phyloP scores from a whole-genome alignment of 2,329 filamentous ascomycete genomes.

The Colletotrichum cordylinicola region DNA sequence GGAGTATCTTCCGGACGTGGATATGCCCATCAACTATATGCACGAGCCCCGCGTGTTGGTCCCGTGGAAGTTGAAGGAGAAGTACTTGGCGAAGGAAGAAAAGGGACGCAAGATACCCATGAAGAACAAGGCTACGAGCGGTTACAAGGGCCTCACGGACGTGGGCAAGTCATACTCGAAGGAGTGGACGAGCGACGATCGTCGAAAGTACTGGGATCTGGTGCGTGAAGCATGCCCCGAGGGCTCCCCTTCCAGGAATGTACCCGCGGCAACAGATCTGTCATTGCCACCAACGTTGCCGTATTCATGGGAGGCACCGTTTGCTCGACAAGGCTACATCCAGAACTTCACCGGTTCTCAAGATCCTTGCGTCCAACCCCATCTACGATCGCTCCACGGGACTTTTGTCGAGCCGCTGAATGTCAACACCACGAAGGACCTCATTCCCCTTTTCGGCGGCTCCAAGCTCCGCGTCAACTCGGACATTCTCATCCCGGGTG shows the following conservation, averaged over 20 bases:
- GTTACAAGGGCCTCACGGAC: slow-evolving; percentile 44
- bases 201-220: slow-evolving; percentile 60
- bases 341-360: slow-evolving; percentile 63
- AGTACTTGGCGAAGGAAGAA: slow-evolving; percentile 53
- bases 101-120: slow-evolving; percentile 46
- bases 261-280: slow-evolving; percentile 33
- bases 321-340: slow-evolving; percentile 54
- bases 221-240: slow-evolving; percentile 63
- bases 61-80: slow-evolving; percentile 60
- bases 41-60: slow-evolving; percentile 70
- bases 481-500: slow-evolving; percentile 68
- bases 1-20: slow-evolving; percentile 64
- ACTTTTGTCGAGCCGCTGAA: slow-evolving; percentile 61
- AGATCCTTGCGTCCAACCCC: slow-evolving; percentile 65
- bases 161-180: slow-evolving; percentile 36
- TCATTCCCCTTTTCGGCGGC: slow-evolving; percentile 67
- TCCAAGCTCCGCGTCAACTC: slow-evolving; percentile 69
- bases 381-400: slow-evolving; percentile 56
- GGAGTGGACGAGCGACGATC: slow-evolving; percentile 17
- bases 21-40: slow-evolving; percentile 70
- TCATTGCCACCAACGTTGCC: slow-evolving; percentile 38
- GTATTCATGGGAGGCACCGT: slow-evolving; percentile 37
- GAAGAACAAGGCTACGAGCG: slow-evolving; percentile 47
- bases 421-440: slow-evolving; percentile 55
- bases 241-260: slow-evolving; percentile 51